phyloP scores from a whole-genome alignment of 441 rosid species.

The Populus trichocarpa region DNA sequence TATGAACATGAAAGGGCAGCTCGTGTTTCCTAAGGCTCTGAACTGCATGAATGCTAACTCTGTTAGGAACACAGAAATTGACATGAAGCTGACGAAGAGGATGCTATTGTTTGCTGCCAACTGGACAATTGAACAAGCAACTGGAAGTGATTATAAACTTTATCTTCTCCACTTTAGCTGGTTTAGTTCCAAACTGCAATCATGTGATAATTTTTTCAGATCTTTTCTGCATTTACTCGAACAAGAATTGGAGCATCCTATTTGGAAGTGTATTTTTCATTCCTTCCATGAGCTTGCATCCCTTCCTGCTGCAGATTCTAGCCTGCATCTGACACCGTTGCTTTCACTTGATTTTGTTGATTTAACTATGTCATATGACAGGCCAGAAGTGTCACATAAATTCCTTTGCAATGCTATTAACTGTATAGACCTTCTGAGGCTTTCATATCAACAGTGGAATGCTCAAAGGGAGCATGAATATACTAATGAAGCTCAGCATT shows the following conservation, averaged over 20 bases:
- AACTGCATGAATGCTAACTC: constrained; percentile 25
- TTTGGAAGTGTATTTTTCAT: constrained; percentile 56
- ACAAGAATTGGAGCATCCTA: constrained; percentile 66
- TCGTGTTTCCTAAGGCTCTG: constrained; percentile 48
- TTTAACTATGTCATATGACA: constrained; percentile 35
- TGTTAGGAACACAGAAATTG: constrained; percentile 20
- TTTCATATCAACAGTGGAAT: constrained; percentile 71
- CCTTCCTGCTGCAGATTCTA: constrained; percentile 33
- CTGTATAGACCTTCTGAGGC: constrained; percentile 61
- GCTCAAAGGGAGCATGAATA: constrained; percentile 47
- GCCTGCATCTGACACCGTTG: constrained; percentile 48
- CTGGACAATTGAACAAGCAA: constrained; percentile 90
- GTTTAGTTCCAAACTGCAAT: constrained; percentile 57
- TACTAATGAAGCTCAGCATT: constrained; percentile 31
- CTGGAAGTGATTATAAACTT: constrained; percentile 57
- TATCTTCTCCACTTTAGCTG: constrained; percentile 70
- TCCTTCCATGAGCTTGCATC: constrained; percentile 48
- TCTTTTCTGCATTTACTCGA: constrained; percentile 43
- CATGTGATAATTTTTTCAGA: constrained; percentile 37
- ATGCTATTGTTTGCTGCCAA: constrained; percentile 65
- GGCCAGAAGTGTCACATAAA: constrained; percentile 25
- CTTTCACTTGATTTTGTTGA: constrained; percentile 66
- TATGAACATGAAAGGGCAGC: constrained; percentile 26
- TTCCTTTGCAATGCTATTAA: constrained; percentile 55
- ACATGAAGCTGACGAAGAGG: constrained; percentile 37